Evolutionary conservation across 2,329 filamentous ascomycete species (phyloP).

Genomic region (Fusarium avenaceum): DNA sequence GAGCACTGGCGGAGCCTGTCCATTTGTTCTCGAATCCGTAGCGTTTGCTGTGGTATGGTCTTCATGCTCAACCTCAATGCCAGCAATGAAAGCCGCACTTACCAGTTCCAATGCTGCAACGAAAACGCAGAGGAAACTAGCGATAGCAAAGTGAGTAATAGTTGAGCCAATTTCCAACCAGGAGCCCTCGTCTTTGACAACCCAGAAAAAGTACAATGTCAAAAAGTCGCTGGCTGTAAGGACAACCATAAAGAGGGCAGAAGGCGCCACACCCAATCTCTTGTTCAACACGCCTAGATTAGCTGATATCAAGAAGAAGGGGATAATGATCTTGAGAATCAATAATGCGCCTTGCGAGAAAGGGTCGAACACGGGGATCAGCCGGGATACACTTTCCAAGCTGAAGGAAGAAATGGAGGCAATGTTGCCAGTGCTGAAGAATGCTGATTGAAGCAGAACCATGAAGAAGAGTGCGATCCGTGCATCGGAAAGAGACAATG

Average conservation of each 20-base stretch:
- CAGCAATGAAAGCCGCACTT: constrained; percentile 84
- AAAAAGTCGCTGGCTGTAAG: constrained; percentile 93
- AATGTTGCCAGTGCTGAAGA: constrained; percentile 97
- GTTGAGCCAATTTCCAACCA: constrained; percentile 98
- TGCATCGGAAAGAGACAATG: constrained; percentile 83
- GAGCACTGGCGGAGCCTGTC: constrained; percentile 18
- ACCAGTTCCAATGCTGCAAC: constrained; percentile 88
- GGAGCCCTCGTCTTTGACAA: constrained; percentile 94
- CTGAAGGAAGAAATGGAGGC: constrained; percentile 95
- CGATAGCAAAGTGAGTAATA: constrained; percentile 95
- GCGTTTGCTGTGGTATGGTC: constrained; percentile 12
- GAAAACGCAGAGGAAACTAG: constrained; percentile 89
- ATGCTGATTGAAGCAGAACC: constrained; percentile 92
- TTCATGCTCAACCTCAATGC: constrained; percentile 74
- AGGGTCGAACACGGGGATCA: constrained; percentile 93
- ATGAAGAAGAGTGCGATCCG: constrained; percentile 96
- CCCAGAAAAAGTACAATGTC: constrained; percentile 97
- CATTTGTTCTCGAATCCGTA: constrained; percentile 30
- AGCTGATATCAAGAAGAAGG: constrained; percentile 91
- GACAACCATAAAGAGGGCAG: constrained; percentile 92
- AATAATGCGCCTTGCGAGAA: constrained; percentile 91
- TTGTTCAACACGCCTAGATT: constrained; percentile 95
- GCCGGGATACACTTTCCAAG: constrained; percentile 86
- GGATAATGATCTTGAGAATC: constrained; percentile 90
- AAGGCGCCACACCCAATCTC: constrained; percentile 84